These are phyloP conservation scores for Mycena floridula DNA, from an alignment of 768 basidiomycete species.

Conservation along the genomic window DNA sequence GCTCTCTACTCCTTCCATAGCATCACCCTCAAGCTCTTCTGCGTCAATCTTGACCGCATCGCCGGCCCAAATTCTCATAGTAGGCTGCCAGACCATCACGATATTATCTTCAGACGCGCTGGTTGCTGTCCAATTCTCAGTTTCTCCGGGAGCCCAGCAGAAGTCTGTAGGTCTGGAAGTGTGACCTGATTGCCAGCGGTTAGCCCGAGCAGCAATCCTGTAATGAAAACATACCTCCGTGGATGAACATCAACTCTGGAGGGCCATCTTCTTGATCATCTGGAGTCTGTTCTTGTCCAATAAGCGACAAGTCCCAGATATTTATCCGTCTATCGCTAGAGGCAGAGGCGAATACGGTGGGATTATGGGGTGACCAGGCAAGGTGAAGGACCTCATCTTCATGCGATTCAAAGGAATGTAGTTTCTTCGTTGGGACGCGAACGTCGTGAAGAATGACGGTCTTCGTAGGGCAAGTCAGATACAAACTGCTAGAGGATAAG, in stretches of 20 bases:
- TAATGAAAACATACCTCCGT: slow-evolving; percentile 71
- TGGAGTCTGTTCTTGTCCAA: slow-evolving; percentile 94
- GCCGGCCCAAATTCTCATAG: slow-evolving; percentile 89
- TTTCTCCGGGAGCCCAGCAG: slow-evolving; percentile 84
- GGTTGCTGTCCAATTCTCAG: slow-evolving; percentile 79
- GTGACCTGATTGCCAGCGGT: slow-evolving; percentile 51
- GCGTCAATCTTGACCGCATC: slow-evolving; percentile 82
- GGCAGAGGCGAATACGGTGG: slow-evolving; percentile 90
- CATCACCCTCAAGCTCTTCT: slow-evolving; percentile 76
- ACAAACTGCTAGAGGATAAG: background rate
- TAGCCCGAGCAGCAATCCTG: too few species aligned
- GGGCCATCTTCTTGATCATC: slow-evolving; percentile 99
- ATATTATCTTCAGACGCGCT: slow-evolving; percentile 97
- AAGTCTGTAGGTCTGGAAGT: slow-evolving; percentile 90
- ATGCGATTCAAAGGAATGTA: slow-evolving; percentile 92
- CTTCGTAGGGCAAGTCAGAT: slow-evolving; percentile 31
- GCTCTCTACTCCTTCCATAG: slow-evolving; percentile 70
- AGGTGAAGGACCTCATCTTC: slow-evolving; percentile 92
- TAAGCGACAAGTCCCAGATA: slow-evolving; percentile 88
- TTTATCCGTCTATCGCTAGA: slow-evolving; percentile 92
- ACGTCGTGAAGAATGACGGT: slow-evolving; percentile 86
- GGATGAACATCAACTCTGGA: slow-evolving; percentile 92
- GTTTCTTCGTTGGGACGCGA: slow-evolving; percentile 60
- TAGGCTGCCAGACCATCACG: slow-evolving; percentile 96
- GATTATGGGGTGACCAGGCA: slow-evolving; percentile 91